These are phyloP conservation scores for Boletus chippewaensis DNA, from an alignment of 1,284 basidiomycete species.

Conservation along the genomic window DNA sequence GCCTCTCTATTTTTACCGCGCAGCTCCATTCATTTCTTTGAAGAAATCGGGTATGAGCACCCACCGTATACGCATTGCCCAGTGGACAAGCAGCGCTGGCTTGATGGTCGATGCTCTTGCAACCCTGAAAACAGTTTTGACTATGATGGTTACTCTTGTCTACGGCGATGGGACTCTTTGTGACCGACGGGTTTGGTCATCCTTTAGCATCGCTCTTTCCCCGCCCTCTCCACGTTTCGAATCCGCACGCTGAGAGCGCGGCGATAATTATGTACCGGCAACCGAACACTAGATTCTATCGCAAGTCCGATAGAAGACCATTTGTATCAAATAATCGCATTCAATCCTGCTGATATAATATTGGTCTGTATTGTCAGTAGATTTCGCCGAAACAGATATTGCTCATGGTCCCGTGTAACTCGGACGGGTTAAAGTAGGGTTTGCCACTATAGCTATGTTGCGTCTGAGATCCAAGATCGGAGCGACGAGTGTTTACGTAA, in stretches of 20 bases:
- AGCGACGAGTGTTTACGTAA: neutral
- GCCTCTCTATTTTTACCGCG: conserved; percentile 64
- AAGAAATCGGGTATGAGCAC: conserved; percentile 50
- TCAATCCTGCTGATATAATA: neutral
- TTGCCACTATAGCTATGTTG: too few species aligned
- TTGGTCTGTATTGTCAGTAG: neutral
- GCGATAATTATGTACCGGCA: neutral
- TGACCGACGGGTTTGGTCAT: neutral
- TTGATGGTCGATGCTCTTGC: conserved; percentile 43
- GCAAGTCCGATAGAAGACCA: neutral
- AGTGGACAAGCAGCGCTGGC: conserved; percentile 35
- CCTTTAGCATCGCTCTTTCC: neutral
- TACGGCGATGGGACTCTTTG: conserved; percentile 17
- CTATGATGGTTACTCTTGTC: conserved; percentile 30
- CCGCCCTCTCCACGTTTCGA: neutral
- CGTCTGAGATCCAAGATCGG: too few species aligned
- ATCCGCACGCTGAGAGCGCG: neutral
- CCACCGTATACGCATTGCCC: conserved; percentile 60
- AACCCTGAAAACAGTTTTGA: conserved; percentile 43
- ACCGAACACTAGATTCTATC: neutral
- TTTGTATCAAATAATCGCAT: neutral
- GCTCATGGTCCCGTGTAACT: neutral
- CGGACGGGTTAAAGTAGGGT: too few species aligned
- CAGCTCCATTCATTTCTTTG: conserved; percentile 72
- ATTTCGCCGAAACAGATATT: too few species aligned